Base-by-base conservation (phyloP, 202 grass and related monocot species). In the Cymbopogon flexuosus region DNA sequence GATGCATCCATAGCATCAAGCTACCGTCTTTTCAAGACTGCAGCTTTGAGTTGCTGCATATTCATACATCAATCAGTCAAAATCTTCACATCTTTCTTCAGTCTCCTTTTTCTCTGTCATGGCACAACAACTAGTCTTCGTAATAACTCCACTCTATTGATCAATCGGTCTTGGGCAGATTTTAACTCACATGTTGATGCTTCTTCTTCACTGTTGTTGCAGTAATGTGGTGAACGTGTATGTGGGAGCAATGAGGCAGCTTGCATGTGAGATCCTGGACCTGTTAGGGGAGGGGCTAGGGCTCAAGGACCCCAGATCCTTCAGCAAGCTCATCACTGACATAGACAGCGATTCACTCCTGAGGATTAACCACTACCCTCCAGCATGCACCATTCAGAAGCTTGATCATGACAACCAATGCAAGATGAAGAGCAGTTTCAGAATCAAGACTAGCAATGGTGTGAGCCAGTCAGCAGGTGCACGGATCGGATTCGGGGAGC, bases 321-420 rank as follows among this genome's bases (percentile, higher is more conserved):
- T 99, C 65, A 96, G 92, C 73, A 83, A 88, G 76, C 79, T 94
- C 18, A 49, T 96, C 70, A 87, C 80, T 29, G 89, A 99, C 78
- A 40, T 70, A 64, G 96, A 96, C 49, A 93, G 83, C 54, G 96
- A 99, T 80, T 99, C 80, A 62, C 85, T 99, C 61, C 68, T 99
- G 40, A 91, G 96, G 86, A 87, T 99, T 56, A 99, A 99, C 81
- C 92, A 99, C 47, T 99, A 99, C 68, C 92, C 92, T 42, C 83
- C 90, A 59, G 78, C 79, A 22, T 90, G 84, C 43, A 79, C 62
- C 79, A 15, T 70, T 74, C 88, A 86, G 27, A 90, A 83, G 70
- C 84, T 86, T 80, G 88, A 83, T 33, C 88, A 90, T 47, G 88
- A 90, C 16, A 62, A 75, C 19, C 79, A 76, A 16, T 90, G 88